These are phyloP conservation scores for Suillus subaureus DNA, from an alignment of 768 basidiomycete genomes.

Conservation along the genomic window DNA sequence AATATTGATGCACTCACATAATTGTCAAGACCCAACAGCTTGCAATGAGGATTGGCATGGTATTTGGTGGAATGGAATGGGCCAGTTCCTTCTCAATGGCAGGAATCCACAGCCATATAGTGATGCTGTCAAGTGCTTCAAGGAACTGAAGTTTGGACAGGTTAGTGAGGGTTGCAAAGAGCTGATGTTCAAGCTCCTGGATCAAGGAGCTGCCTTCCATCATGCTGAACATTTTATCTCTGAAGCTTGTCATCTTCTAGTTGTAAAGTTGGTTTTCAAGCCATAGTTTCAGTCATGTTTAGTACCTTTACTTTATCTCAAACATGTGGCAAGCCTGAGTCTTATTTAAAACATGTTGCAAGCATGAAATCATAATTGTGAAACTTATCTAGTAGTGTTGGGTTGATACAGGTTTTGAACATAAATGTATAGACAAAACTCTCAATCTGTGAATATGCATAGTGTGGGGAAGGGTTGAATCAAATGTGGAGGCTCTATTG, in stretches of 20 bases:
- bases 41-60: conserved; percentile 15
- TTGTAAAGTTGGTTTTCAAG: background rate
- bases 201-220: background rate
- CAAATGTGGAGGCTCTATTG: too few relatives aligned
- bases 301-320: too few relatives aligned
- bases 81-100: background rate
- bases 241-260: background rate
- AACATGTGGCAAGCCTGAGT: too few relatives aligned
- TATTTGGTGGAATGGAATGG: conserved; percentile 19
- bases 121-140: background rate
- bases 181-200: background rate
- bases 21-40: conserved; percentile 7
- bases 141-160: background rate
- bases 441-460: too few relatives aligned
- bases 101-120: background rate
- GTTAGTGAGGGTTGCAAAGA: background rate
- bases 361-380: too few relatives aligned
- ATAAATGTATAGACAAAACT: too few relatives aligned
- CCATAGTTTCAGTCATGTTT: too few relatives aligned
- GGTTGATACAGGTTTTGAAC: too few relatives aligned
- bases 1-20: background rate
- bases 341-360: too few relatives aligned
- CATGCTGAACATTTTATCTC: background rate
- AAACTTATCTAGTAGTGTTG: too few relatives aligned
- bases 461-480: too few relatives aligned